phyloP scores from a whole-genome alignment of 225 moss, liverwort and hornwort species.

The Pleurozium schreberi region DNA sequence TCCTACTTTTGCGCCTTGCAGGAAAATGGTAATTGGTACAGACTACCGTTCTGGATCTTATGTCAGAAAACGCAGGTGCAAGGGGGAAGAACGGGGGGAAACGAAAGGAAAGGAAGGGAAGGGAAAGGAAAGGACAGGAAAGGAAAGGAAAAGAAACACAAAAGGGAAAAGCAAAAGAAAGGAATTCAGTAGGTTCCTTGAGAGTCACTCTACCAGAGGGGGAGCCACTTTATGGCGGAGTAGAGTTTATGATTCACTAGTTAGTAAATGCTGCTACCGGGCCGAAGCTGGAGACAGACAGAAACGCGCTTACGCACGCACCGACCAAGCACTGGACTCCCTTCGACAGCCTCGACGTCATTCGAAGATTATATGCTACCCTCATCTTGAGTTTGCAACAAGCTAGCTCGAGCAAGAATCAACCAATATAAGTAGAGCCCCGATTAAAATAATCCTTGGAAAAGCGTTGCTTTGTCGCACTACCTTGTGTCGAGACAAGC shows the following conservation, averaged over 20 bases:
- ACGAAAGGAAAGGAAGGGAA: background rate
- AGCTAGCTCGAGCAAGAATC: background rate
- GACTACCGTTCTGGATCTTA: background rate
- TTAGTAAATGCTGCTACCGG: background rate
- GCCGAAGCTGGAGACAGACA: background rate
- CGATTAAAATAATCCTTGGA: background rate
- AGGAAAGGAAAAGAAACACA: background rate
- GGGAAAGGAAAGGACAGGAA: background rate
- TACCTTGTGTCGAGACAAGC: background rate
- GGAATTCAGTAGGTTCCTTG: conserved; percentile 3
- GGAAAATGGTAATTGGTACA: background rate
- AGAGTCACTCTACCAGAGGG: background rate
- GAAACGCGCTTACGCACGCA: background rate
- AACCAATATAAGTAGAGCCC: background rate
- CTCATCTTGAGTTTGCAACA: background rate
- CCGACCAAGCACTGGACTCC: background rate
- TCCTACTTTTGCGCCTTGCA: background rate
- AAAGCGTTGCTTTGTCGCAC: background rate
- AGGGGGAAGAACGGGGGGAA: background rate
- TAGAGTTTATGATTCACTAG: background rate
- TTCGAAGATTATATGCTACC: background rate
- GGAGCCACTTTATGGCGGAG: background rate
- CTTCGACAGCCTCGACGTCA: background rate
- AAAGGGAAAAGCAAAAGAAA: background rate
- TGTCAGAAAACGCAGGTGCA: conserved; percentile 6